Base-by-base conservation (phyloP, 352 stramenopile genomes). In the Phytophthora citrophthora region DNA sequence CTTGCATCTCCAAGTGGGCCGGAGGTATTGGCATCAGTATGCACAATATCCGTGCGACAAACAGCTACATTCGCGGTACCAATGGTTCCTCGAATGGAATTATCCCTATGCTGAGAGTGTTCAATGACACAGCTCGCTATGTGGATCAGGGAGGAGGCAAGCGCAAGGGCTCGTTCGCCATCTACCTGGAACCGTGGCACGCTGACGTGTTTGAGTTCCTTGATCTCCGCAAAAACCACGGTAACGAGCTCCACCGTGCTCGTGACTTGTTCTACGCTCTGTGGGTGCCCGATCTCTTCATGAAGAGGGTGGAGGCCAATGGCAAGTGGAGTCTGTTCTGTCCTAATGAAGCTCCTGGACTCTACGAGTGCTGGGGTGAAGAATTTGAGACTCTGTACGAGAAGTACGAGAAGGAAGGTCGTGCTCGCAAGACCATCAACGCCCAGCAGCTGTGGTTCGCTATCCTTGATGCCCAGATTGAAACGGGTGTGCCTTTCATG, bases 401-500 rank as follows among this genome's bases (percentile, higher is more conserved):
- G 53, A 94, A 93, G 51, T 99, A 99, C 76, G 98, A 99, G 80
- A 63, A 68, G 4, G 93, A 99, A 69, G 96, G 96, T n/a, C 89
- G 90, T 24, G 97, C 90, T 20, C 85, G 97, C 38, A 95, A 97
- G 72, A 97, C 92, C 3, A 98, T 99, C 66, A 97, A 98, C 54
- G 98, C 98, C 0, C 97, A 99, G 70, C 85, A 98, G 72, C 79
- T 99, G 15, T 99, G 98, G 98, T 99, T 99, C 78, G 90, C 95
- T 23, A 98, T 99, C 74, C 77, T 99, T 48, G 97, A 99, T 49
- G 95, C 93, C 26, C 98, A 99, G 86, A 97, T 99, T 43, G 98
- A 99, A 81, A 99, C 98, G 2, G 98, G 98, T 50, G 99, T 97
- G 46, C 98, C 98, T 1, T 99, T 99, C 82, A 99, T 99, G 96